Evolutionary conservation across 805 yeast genomes (phyloP).

Genomic region (Starmerella stigmatis): DNA sequence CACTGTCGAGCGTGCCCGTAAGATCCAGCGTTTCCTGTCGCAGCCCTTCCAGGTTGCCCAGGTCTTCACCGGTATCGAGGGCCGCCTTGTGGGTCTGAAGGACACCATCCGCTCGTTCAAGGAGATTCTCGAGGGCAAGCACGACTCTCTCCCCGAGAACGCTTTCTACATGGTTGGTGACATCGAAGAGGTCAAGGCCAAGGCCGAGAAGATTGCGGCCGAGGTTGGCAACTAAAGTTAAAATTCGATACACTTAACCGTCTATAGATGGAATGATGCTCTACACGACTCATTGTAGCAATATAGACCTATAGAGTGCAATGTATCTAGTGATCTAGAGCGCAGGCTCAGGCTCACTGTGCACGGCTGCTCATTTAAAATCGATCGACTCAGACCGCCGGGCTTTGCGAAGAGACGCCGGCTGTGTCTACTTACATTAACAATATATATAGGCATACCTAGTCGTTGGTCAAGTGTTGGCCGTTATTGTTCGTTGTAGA

Average conservation of each 20-base stretch:
- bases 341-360: no score
- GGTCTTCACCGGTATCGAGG: constrained; percentile 99
- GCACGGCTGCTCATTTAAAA: no score
- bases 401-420: no score
- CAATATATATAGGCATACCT: no score
- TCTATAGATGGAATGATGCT: constrained; percentile 7
- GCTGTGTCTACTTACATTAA: no score
- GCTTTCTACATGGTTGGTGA: constrained; percentile 99
- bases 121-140: constrained; percentile 96
- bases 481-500: no score
- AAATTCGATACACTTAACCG: constrained; percentile 3
- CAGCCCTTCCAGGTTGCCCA: constrained; percentile 99
- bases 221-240: constrained; percentile 34
- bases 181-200: constrained; percentile 95
- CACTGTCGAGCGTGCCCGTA: constrained; percentile 99
- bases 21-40: constrained; percentile 98
- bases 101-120: constrained; percentile 91
- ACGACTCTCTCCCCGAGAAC: constrained; percentile 96
- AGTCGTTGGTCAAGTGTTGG: no score
- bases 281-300: constrained; percentile 2
- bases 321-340: no score
- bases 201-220: constrained; percentile 98
- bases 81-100: constrained; percentile 92
- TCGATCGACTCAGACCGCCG: no score
- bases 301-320: no score